Percentiles rank a stretch among this genome's conserved stretches.
These are phyloP conservation scores for Cercospora zeina DNA, from an alignment of 2,329 filamentous ascomycete species.

Conservation along the genomic window DNA sequence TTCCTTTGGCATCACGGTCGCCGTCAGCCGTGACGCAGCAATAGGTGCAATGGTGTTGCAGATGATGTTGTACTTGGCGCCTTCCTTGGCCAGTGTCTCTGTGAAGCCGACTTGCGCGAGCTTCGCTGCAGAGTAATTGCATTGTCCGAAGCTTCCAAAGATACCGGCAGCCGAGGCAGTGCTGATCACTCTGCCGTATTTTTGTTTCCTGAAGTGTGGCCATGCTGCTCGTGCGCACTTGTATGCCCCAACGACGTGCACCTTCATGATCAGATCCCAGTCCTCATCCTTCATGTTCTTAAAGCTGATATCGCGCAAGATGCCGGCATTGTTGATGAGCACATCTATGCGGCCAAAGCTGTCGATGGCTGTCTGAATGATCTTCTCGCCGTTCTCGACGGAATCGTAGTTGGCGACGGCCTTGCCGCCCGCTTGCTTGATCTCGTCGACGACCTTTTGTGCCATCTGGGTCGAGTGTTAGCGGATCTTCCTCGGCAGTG, in stretches of 20 bases:
- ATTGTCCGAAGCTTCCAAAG: constrained; percentile 93
- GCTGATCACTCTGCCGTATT: constrained; percentile 95
- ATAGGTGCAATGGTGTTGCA: constrained; percentile 94
- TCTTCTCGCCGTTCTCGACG: constrained; percentile 89
- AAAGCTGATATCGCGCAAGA: constrained; percentile 91
- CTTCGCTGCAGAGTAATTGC: constrained; percentile 97
- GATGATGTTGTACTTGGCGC: constrained; percentile 95
- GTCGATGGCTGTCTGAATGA: constrained; percentile 85
- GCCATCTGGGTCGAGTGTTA: constrained; percentile 59
- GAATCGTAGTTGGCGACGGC: constrained; percentile 97
- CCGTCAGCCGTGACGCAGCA: constrained; percentile 91
- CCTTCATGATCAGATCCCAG: constrained; percentile 92
- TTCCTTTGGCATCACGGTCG: constrained; percentile 94
- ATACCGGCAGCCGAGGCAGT: constrained; percentile 94
- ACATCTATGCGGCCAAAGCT: constrained; percentile 85
- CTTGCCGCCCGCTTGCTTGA: constrained; percentile 85
- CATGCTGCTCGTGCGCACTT: constrained; percentile 94
- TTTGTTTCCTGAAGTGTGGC: constrained; percentile 98
- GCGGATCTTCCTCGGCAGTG: not conserved
- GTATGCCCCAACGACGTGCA: constrained; percentile 91
- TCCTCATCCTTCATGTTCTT: constrained; percentile 98
- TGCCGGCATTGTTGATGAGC: constrained; percentile 97
- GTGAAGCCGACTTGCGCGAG: constrained; percentile 94
- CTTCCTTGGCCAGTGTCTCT: constrained; percentile 96
- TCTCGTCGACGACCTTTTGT: constrained; percentile 79